Percentiles rank a stretch among this genome's conserved stretches.
phyloP scores from a whole-genome alignment of 2,329 filamentous ascomycete species.

The Neofusicoccum sp. region DNA sequence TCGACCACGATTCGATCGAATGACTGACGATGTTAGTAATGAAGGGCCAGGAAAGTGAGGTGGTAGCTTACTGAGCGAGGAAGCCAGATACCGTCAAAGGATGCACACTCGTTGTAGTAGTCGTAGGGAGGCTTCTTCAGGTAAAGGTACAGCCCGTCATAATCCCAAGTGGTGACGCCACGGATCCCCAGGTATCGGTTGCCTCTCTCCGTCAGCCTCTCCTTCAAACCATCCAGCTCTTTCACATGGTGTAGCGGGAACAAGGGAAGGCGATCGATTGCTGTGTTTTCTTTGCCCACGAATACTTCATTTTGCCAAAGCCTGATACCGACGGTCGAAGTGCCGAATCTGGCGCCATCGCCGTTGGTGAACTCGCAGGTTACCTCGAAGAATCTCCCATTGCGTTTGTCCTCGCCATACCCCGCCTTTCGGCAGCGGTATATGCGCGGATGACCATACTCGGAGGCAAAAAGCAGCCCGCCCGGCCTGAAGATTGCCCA shows the following conservation, averaged over 20 bases:
- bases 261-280: slow-evolving; percentile 16
- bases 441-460: slow-evolving; percentile 30
- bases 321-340: slow-evolving; percentile 7
- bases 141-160: slow-evolving; percentile 24
- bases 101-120: slow-evolving; percentile 21
- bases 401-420: slow-evolving; percentile 26
- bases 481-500: slow-evolving; percentile 28
- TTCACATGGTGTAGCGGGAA: slow-evolving; percentile 16
- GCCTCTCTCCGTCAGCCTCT: slow-evolving; percentile 21
- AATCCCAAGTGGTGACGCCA: slow-evolving; percentile 20
- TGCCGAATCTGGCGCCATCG: slow-evolving; percentile 32
- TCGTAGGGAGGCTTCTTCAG: slow-evolving; percentile 24
- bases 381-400: slow-evolving; percentile 28
- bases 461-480: slow-evolving; percentile 27
- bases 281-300: slow-evolving; percentile 16
- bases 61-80: slow-evolving; percentile 16
- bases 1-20: slow-evolving; percentile 26
- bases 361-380: slow-evolving; percentile 32
- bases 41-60: background rate
- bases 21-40: slow-evolving; percentile 7
- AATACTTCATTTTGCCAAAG: slow-evolving; percentile 21
- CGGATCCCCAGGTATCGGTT: slow-evolving; percentile 21
- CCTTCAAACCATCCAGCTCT: slow-evolving; percentile 16
- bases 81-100: slow-evolving; percentile 22
- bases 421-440: slow-evolving; percentile 29